Conservation (phyloP, 106 monocot genomes). For the Chionographis japonica region DNA sequence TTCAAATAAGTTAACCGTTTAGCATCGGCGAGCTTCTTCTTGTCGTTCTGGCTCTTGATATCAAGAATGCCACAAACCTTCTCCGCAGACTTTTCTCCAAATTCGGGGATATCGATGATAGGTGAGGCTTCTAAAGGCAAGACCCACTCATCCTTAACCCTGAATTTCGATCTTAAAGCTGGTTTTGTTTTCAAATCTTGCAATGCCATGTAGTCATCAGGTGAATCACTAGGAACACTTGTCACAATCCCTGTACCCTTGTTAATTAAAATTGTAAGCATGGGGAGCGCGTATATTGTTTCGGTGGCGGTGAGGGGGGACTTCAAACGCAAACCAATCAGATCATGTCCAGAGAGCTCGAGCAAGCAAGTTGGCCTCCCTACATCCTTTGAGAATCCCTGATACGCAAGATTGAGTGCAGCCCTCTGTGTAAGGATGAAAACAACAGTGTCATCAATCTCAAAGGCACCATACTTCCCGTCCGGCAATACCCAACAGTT, state of each 20-base stretch:
- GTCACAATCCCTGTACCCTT: slow-evolving; percentile 96
- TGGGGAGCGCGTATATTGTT: slow-evolving; percentile 81
- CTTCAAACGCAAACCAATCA: slow-evolving; percentile 72
- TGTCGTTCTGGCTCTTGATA: slow-evolving; percentile 94
- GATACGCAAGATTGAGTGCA: slow-evolving; percentile 77
- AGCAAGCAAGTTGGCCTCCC: slow-evolving; percentile 75
- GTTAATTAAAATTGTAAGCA: slow-evolving; percentile 88
- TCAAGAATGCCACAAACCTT: slow-evolving; percentile 77
- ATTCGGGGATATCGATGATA: slow-evolving; percentile 86
- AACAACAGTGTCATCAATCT: slow-evolving; percentile 71
- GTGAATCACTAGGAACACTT: slow-evolving; percentile 93
- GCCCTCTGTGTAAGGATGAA: slow-evolving; percentile 74
- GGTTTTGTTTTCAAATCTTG: slow-evolving; percentile 82
- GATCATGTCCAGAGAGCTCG: slow-evolving; percentile 68
- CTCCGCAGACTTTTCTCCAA: slow-evolving; percentile 83
- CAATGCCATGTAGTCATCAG: slow-evolving; percentile 85
- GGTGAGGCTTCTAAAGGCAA: slow-evolving; percentile 76
- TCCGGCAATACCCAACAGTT: slow-evolving; percentile 92
- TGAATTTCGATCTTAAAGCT: slow-evolving; percentile 64
- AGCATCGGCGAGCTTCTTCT: slow-evolving; percentile 87
- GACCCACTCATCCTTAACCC: slow-evolving; percentile 88
- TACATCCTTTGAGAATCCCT: slow-evolving; percentile 62
- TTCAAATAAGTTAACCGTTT: slow-evolving; percentile 82
- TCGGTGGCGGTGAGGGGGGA: slow-evolving; percentile 74
- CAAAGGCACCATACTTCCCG: slow-evolving; percentile 93